Conservation (phyloP, 2,329 filamentous ascomycete genomes). For the Clonostachys rosea region DNA sequence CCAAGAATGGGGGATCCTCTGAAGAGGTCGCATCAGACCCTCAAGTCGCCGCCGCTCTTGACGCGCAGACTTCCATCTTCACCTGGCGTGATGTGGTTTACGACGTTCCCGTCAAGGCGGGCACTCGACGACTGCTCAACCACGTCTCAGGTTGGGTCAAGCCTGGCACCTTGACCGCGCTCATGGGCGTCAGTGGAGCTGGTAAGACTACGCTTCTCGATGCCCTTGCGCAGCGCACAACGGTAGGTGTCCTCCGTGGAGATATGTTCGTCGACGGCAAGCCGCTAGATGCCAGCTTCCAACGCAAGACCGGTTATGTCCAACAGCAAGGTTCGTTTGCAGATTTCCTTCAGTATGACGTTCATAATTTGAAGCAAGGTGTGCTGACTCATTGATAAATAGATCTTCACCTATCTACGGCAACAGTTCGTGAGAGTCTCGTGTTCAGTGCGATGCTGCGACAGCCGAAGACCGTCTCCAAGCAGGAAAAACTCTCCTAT, state of each 20-base stretch:
- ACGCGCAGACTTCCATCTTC: constrained; percentile 50
- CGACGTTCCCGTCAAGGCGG: constrained; percentile 63
- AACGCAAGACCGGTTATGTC: constrained; percentile 67
- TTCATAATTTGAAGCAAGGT: constrained; percentile 64
- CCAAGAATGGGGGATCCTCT: too few species aligned
- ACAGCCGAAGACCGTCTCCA: constrained; percentile 70
- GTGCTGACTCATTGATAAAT: constrained; percentile 18
- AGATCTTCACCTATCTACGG: constrained; percentile 10
- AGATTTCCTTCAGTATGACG: constrained; percentile 57
- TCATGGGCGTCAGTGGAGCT: constrained; percentile 63
- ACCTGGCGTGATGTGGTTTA: constrained; percentile 69
- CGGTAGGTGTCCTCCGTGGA: constrained; percentile 52
- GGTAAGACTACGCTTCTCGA: constrained; percentile 25
- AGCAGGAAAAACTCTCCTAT: constrained; percentile 69
- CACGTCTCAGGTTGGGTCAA: constrained; percentile 82
- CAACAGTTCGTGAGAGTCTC: constrained; percentile 70
- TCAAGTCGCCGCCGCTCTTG: constrained; percentile 10
- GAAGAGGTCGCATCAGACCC: constrained; percentile 42
- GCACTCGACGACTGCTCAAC: constrained; percentile 59
- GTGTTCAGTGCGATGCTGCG: constrained; percentile 82
- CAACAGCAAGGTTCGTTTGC: constrained; percentile 69
- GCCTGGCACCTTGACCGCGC: constrained; percentile 76
- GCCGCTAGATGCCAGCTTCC: constrained; percentile 48
- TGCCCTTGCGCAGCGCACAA: constrained; percentile 32
- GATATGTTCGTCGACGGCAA: constrained; percentile 57